phyloP scores from a whole-genome alignment of 495 filamentous ascomycete species.

The Aspergillus nanangensis region DNA sequence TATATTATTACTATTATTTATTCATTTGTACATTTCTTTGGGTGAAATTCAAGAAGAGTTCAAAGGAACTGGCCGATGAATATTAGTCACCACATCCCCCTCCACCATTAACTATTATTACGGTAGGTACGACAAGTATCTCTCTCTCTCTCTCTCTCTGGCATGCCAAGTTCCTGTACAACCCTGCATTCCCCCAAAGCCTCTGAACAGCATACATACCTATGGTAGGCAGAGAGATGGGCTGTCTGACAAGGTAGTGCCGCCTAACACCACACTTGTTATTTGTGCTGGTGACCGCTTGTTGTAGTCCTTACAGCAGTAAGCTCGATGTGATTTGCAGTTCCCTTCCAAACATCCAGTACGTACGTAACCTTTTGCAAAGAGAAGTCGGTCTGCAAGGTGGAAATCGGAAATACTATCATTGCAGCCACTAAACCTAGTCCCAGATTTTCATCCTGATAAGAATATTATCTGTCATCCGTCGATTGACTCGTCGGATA shows the following conservation, averaged over 20 bases:
- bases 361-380: too few species aligned
- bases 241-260: too few species aligned
- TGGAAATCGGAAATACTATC: conserved; percentile 3
- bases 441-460: background rate
- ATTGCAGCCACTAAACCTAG: conserved; percentile 1
- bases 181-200: background rate
- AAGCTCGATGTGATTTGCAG: too few species aligned
- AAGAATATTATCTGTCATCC: conserved; percentile 13
- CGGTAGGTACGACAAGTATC: background rate
- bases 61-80: too few species aligned
- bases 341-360: too few species aligned
- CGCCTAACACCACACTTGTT: too few species aligned
- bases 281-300: conserved; percentile 2
- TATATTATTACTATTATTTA: background rate
- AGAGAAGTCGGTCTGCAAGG: conserved; percentile 14
- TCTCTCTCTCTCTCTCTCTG: background rate
- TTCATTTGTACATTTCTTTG: too few species aligned
- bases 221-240: too few species aligned
- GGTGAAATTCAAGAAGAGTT: too few species aligned
- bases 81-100: too few species aligned
- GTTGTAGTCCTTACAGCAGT: conserved; percentile 1
- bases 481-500: conserved; percentile 2
- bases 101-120: background rate
- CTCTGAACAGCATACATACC: background rate
- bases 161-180: background rate